Evolutionary conservation across 441 rosid genomes (phyloP).

Genomic region (Syzygium malaccense): DNA sequence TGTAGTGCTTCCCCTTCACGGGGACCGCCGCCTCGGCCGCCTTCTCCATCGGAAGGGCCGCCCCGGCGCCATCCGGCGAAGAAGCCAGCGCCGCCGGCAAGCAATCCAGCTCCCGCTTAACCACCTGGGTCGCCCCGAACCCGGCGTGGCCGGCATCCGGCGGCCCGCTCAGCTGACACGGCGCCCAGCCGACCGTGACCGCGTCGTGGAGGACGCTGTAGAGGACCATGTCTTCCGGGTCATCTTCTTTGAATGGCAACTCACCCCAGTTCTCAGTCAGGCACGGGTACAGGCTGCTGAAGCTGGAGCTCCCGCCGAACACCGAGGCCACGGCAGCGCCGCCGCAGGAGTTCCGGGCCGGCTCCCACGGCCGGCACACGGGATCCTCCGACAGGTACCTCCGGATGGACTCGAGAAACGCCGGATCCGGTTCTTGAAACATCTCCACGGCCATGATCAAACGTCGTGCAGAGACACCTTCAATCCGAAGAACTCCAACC

Average conservation of each 20-base stretch:
- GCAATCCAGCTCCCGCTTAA: conserved; percentile 24
- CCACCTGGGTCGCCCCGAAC: not conserved
- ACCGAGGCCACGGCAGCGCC: conserved; percentile 8
- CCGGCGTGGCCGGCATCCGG: not conserved
- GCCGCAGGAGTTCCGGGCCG: not conserved
- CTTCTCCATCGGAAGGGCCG: not conserved
- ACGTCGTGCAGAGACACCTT: no score
- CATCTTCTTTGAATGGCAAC: conserved; percentile 63
- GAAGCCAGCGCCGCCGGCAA: not conserved
- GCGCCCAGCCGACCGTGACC: conserved; percentile 63
- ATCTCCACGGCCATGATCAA: not conserved
- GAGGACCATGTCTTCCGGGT: conserved; percentile 82
- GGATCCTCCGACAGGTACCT: not conserved
- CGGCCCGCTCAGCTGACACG: conserved; percentile 13
- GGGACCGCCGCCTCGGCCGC: conserved; percentile 20
- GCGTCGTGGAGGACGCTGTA: conserved; percentile 65
- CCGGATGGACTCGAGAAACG: not conserved
- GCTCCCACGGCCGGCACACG: not conserved
- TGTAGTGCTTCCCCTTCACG: conserved; percentile 60
- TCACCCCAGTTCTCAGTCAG: conserved; percentile 81
- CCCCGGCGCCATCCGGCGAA: not conserved
- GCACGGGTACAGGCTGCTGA: conserved; percentile 51
- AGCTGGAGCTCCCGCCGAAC: conserved; percentile 45
- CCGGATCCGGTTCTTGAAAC: not conserved
- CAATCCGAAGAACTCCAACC: no score